Base-by-base conservation (phyloP, 208 protist species). In the Acanthamoeba castellanii region DNA sequence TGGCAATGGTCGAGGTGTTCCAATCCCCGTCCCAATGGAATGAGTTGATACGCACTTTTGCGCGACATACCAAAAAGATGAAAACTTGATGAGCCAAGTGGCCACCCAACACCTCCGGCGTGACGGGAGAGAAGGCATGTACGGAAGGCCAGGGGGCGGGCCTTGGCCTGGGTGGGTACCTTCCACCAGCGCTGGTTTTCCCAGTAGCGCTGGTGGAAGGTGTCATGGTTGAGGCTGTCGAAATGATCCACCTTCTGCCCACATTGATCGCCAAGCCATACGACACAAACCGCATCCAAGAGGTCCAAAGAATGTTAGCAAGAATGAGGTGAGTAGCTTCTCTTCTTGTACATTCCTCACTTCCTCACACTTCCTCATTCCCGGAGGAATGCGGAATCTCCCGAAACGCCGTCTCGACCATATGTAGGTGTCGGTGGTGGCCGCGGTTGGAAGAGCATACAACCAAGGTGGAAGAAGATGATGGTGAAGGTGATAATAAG, bases 161-260 rank as follows among this genome's bases (percentile, higher is more conserved):
- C 52, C 3, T 50, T 9, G 55, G 20, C 84, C 32, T 90, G n/a
- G 4, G 45, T 16, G 50, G 50, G 84, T 2, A 72, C 84, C 59
- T 90, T 68, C 84, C 84, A 90, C 84, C 84, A 90, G 84, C 84
- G 50, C 84, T 90, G 50, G 47, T 93, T 30, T 93, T 68, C n/a
- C 89, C 89, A 93, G 32, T 68, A 93, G 37, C 89, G 89, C 89
- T 93, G 89, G 89, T 81, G 89, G 89, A 93, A 93, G 42, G 89
- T 82, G 2, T n/a, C 42, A 4, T 3, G 7, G 47, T 93, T 27
- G 7, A 50, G 89, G 89, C 59, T 74, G 68, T 93, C n/a, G 52
- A 93, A 93, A 30, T 93, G 89, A 55, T 93, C 89, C 66, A 93
- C 89, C 57, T 16, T 16, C 85, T 91, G 85, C 81, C 3, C 45